phyloP scores from a whole-genome alignment of 2,329 filamentous ascomycete genomes.

The Fonsecaea multimorphosa region DNA sequence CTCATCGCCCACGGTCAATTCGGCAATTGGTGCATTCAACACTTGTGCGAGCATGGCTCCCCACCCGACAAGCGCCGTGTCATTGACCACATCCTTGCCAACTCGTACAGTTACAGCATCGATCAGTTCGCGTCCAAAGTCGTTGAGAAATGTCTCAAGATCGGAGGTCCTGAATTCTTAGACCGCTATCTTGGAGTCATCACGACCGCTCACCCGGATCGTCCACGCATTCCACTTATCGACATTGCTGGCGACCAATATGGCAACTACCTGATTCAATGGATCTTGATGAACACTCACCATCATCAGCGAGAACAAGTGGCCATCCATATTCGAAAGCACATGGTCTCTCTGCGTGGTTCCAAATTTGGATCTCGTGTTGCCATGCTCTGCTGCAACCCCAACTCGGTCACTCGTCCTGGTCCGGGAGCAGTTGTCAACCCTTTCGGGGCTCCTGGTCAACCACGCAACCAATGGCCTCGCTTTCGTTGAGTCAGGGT shows the following conservation, averaged over 20 bases:
- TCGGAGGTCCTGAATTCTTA: constrained; percentile 87
- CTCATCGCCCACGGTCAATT: constrained; percentile 97
- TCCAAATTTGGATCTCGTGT: constrained; percentile 99
- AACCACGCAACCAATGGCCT: constrained; percentile 56
- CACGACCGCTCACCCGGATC: constrained; percentile 86
- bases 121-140: constrained; percentile 99
- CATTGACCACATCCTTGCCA: constrained; percentile 92
- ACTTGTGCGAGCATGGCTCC: constrained; percentile 95
- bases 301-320: constrained; percentile 91
- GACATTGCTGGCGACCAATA: constrained; percentile 98
- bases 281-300: constrained; percentile 88
- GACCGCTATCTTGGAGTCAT: constrained; percentile 91
- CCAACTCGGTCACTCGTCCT: constrained; percentile 83
- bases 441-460: constrained; percentile 62
- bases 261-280: constrained; percentile 97
- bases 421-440: constrained; percentile 76
- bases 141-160: constrained; percentile 98
- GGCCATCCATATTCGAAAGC: constrained; percentile 92
- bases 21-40: constrained; percentile 99
- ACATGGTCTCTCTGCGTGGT: constrained; percentile 97
- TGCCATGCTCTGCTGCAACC: constrained; percentile 98
- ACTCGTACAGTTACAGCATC: constrained; percentile 95
- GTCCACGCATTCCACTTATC: constrained; percentile 94
- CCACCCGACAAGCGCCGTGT: constrained; percentile 90
- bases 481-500: constrained; percentile 59